Evolutionary conservation across 495 filamentous ascomycete genomes (phyloP).

Genomic region (Penicillium samsonianum): DNA sequence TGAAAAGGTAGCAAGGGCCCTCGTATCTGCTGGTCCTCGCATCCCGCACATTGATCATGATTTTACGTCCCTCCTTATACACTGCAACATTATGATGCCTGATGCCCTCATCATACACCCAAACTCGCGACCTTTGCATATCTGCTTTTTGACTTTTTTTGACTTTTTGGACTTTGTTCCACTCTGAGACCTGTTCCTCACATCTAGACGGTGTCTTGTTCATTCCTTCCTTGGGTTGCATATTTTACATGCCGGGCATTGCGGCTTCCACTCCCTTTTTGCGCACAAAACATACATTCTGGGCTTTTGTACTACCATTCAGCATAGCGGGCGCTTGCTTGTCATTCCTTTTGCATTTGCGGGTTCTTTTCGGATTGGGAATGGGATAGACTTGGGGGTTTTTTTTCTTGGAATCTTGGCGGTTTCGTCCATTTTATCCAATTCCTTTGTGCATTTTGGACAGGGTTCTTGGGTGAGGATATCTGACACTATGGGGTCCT

Average conservation of each 20-base stretch:
- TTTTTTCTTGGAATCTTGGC: slow-evolving; percentile 22
- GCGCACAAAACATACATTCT: slow-evolving; percentile 20
- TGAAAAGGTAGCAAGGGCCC: background rate
- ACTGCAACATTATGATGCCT: slow-evolving; percentile 32
- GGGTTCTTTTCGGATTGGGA: slow-evolving; percentile 38
- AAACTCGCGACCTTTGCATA: slow-evolving; percentile 14
- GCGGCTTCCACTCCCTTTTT: slow-evolving; percentile 42
- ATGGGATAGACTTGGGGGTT: slow-evolving; percentile 23
- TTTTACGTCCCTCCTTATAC: slow-evolving; percentile 49
- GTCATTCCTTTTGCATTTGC: slow-evolving; percentile 49
- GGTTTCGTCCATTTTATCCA: slow-evolving; percentile 12
- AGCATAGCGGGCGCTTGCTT: slow-evolving; percentile 49
- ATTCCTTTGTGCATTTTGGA: slow-evolving; percentile 1
- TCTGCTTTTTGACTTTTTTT: slow-evolving; percentile 19
- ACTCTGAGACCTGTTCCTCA: slow-evolving; percentile 23
- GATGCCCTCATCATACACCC: slow-evolving; percentile 34
- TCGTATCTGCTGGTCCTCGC: background rate
- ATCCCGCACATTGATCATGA: slow-evolving; percentile 32
- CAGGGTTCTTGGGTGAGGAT: background rate
- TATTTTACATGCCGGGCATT: slow-evolving; percentile 38
- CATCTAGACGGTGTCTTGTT: slow-evolving; percentile 45
- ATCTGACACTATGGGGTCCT: background rate
- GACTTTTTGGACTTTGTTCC: slow-evolving; percentile 18
- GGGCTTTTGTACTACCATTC: slow-evolving; percentile 43
- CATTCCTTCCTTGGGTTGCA: slow-evolving; percentile 44